phyloP scores from a whole-genome alignment of 1,139 yeast genomes.

The Zygosaccharomyces pseudobailii region DNA sequence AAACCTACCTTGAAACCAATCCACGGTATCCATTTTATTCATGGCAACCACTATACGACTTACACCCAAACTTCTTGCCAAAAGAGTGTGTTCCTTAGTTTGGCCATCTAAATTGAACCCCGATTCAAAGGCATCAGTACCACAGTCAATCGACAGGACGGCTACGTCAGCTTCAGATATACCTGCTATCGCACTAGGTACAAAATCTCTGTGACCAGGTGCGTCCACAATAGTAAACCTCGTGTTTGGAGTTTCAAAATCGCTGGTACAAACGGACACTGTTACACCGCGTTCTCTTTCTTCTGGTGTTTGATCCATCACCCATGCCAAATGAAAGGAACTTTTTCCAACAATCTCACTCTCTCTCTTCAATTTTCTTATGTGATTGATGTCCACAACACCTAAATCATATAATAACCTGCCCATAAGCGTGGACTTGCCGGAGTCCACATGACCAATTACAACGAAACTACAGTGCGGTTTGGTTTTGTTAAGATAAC shows the following conservation, averaged over 20 bases:
- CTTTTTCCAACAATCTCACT: constrained; percentile 82
- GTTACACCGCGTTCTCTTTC: constrained; percentile 92
- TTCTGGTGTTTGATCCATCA: constrained; percentile 90
- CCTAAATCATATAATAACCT: constrained; percentile 76
- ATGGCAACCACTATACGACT: constrained; percentile 69
- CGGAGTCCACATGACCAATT: constrained; percentile 97
- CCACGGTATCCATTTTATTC: constrained; percentile 77
- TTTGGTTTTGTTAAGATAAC: constrained; percentile 39
- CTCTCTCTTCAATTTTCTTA: constrained; percentile 73
- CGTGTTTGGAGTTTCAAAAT: constrained; percentile 62
- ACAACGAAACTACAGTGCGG: constrained; percentile 78
- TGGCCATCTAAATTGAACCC: constrained; percentile 88
- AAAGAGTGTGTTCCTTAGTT: constrained; percentile 85
- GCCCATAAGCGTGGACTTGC: constrained; percentile 94
- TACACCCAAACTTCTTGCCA: constrained; percentile 83
- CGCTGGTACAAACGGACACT: constrained; percentile 82
- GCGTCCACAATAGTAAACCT: constrained; percentile 90
- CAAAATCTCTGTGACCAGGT: constrained; percentile 96
- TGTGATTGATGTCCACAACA: constrained; percentile 70
- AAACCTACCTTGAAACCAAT: constrained; percentile 67
- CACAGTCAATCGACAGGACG: constrained; percentile 53
- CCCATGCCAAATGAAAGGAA: constrained; percentile 96
- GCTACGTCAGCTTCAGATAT: constrained; percentile 79
- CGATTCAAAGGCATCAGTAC: constrained; percentile 80
- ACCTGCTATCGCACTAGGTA: constrained; percentile 98